Conservation (phyloP, 164 flowering plant genomes). For the Tetracentron sinense region DNA sequence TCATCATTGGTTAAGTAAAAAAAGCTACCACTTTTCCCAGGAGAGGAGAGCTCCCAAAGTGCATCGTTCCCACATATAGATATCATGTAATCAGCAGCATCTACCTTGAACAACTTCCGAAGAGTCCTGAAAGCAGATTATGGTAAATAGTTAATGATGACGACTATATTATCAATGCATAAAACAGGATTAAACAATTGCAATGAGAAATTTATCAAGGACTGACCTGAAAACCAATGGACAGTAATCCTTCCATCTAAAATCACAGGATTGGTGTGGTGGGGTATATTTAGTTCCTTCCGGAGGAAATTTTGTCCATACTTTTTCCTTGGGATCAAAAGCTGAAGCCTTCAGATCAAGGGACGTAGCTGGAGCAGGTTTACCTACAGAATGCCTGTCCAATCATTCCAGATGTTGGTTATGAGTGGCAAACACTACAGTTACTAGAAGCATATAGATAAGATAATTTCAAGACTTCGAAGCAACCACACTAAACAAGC, state of each 20-base stretch:
- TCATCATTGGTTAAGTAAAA: conserved; percentile 82
- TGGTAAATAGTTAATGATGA: background rate
- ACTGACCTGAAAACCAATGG: conserved; percentile 79
- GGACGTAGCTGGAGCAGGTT: conserved; percentile 48
- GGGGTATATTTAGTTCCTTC: conserved; percentile 81
- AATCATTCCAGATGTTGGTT: conserved; percentile 1
- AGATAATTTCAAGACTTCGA: background rate
- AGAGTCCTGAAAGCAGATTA: conserved; percentile 42
- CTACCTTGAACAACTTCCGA: conserved; percentile 76
- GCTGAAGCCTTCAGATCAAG: conserved; percentile 68
- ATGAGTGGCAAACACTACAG: background rate
- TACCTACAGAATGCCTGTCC: conserved; percentile 62
- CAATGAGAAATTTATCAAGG: background rate
- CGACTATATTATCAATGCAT: background rate
- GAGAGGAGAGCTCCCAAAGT: conserved; percentile 79
- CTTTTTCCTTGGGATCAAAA: conserved; percentile 76
- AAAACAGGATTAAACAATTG: background rate
- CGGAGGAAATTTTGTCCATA: conserved; percentile 81
- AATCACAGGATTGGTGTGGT: conserved; percentile 73
- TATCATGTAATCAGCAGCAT: conserved; percentile 81
- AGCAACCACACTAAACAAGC: too few species aligned
- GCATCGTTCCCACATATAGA: conserved; percentile 88
- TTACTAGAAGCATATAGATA: background rate
- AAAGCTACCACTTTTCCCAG: conserved; percentile 91
- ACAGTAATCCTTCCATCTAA: conserved; percentile 87